phyloP scores from a whole-genome alignment of 768 basidiomycete genomes.

The Epithele typhae region DNA sequence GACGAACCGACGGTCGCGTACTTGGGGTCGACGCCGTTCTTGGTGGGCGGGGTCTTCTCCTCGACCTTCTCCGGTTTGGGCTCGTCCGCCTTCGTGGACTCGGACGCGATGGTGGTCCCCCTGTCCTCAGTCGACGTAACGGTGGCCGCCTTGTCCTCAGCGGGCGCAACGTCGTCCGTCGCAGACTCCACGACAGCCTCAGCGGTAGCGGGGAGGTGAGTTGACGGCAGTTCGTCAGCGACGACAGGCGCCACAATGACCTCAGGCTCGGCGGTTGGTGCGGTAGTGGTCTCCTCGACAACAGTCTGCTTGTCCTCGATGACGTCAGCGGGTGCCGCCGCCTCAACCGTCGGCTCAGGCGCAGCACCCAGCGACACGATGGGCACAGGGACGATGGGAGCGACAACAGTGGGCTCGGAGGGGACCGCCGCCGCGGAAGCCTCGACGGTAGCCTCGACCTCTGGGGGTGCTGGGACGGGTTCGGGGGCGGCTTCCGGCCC shows the following conservation, averaged over 20 bases:
- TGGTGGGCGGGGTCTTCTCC: slow-evolving; percentile 2
- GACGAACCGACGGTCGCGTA: slow-evolving; percentile 8
- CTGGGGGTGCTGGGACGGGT: slow-evolving; percentile 7
- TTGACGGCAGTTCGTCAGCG: slow-evolving; percentile 9
- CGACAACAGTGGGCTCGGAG: slow-evolving; percentile 5
- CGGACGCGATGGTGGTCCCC: too few species aligned
- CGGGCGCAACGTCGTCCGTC: slow-evolving; percentile 3
- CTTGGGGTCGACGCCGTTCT: slow-evolving; percentile 1
- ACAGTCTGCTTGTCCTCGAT: slow-evolving; percentile 14
- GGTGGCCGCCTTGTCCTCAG: background rate
- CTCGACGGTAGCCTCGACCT: slow-evolving; percentile 9
- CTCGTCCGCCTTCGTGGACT: background rate
- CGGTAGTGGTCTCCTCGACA: slow-evolving; percentile 16
- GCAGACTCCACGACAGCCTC: slow-evolving; percentile 4
- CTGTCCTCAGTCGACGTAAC: too few species aligned
- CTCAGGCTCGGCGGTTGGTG: slow-evolving; percentile 3
- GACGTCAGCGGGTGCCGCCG: slow-evolving; percentile 6
- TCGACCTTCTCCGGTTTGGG: background rate
- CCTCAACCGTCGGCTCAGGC: background rate
- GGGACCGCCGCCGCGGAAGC: slow-evolving; percentile 11
- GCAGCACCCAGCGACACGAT: slow-evolving; percentile 15
- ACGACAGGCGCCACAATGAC: slow-evolving; percentile 5
- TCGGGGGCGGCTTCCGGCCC: slow-evolving; percentile 9
- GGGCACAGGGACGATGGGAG: slow-evolving; percentile 18
- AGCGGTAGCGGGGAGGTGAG: slow-evolving; percentile 5